Base-by-base conservation (phyloP, 352 stramenopile genomes). In the Phytophthora pisi region DNA sequence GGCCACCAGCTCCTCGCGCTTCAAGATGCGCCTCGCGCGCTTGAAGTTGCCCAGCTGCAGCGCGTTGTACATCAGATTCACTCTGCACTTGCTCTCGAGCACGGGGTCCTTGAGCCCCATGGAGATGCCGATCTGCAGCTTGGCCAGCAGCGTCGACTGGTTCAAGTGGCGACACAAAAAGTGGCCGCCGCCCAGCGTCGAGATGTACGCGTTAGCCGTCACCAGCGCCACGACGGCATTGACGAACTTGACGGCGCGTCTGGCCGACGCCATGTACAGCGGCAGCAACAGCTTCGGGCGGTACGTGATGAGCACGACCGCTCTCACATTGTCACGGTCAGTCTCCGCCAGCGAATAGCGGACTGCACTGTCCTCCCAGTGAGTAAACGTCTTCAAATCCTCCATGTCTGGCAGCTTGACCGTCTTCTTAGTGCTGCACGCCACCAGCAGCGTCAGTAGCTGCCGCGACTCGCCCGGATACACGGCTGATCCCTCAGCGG, bases 151-250 rank as follows among this genome's bases (percentile, higher is more conserved):
- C 62, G 86, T 90, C 45, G 87, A 87, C 50, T 88, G 80, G 53
- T 81, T 74, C 51, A 95, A 63, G 57, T 95, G 87, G 28, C 79
- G 75, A 51, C 87, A 95, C 49, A 95, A 52, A 51, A 95, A 95
- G 64, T 93, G 86, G 20, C 87, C 87, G 10, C 87, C 87, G 30
- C 87, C 87, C 2, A 95, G 74, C 55, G 87, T 95, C 58, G 87
- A 95, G 51, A 95, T 85, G 72, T 92, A 95, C 49, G 86, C 86
- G 66, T 95, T 95, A 1, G 85, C 84, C 0, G 86, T 95, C 49
- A 95, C 84, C 2, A 95, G 69, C 20, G 86, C 83, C 26, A 93
- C 80, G 8, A 92, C 78, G 6, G 74, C 83, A 46, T 93, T 75
- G 7, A 91, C 84, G 36, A 95, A 81, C 15, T 65, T 75, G 38